These are phyloP conservation scores for Mycena galericulata DNA, from an alignment of 768 basidiomycete genomes.

Conservation along the genomic window DNA sequence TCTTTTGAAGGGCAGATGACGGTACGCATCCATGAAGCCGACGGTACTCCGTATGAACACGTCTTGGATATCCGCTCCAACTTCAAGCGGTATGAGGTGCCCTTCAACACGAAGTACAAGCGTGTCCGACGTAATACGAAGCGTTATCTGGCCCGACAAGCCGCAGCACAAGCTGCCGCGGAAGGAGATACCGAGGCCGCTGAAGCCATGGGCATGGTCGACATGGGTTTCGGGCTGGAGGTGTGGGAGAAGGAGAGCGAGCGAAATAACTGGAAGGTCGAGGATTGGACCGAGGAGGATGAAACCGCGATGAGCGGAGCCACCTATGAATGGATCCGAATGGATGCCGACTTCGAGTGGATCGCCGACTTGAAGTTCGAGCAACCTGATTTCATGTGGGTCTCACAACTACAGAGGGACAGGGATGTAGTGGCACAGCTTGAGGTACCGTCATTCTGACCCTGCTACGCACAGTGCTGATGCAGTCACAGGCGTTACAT, in stretches of 20 bases:
- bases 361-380: constrained; percentile 93
- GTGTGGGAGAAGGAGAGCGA: constrained; percentile 97
- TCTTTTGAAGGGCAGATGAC: constrained; percentile 99
- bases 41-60: constrained; percentile 99
- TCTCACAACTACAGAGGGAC: constrained; percentile 94
- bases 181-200: constrained; percentile 93
- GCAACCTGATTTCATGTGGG: constrained; percentile 99
- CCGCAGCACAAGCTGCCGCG: constrained; percentile 92
- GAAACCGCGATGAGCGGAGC: constrained; percentile 94
- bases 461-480: constrained; percentile 1
- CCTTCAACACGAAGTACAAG: constrained; percentile 98
- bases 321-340: constrained; percentile 99
- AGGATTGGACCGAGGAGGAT: constrained; percentile 98
- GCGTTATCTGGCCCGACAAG: constrained; percentile 93
- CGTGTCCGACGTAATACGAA: constrained; percentile 96
- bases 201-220: constrained; percentile 93
- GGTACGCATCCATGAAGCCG: constrained; percentile 98
- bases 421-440: constrained; percentile 97
- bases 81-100: constrained; percentile 96
- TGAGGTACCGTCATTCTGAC: constrained; percentile 62
- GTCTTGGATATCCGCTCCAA: constrained; percentile 89
- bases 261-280: constrained; percentile 94
- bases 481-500: constrained; percentile 79
- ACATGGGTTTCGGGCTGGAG: constrained; percentile 93
- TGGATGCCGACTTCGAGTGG: constrained; percentile 99